A percentile compares a stretch with the other conserved stretches of the same genome.
Evolutionary conservation across 345 rosid genomes (phyloP).

Genomic region (Clausena lansium): DNA sequence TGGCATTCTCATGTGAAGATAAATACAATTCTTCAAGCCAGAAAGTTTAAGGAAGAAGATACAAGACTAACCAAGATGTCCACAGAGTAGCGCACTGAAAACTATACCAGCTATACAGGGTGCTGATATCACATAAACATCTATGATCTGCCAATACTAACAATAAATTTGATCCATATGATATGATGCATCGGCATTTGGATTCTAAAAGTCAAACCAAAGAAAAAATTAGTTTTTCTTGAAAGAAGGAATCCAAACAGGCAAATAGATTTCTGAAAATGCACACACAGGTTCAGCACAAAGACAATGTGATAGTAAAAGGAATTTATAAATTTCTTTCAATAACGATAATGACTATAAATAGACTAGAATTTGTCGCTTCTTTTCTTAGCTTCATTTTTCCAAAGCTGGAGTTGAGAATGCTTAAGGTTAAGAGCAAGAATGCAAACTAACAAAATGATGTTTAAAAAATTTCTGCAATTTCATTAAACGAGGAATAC

Average conservation of each 20-base stretch:
- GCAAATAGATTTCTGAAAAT: background rate
- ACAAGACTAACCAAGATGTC: background rate
- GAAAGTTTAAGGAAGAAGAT: background rate
- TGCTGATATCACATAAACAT: background rate
- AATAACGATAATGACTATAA: background rate
- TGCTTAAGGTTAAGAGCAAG: background rate
- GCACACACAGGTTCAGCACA: background rate
- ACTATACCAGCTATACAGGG: background rate
- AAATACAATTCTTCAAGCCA: background rate
- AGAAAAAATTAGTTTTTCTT: no score
- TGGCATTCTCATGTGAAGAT: background rate
- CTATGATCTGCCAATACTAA: background rate
- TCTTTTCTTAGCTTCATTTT: background rate
- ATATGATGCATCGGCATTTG: background rate
- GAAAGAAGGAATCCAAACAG: background rate
- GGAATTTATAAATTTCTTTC: background rate
- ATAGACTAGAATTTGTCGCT: background rate
- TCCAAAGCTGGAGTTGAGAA: background rate
- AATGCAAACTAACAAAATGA: background rate
- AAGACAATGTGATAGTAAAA: background rate
- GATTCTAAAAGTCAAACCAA: background rate
- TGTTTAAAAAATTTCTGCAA: background rate
- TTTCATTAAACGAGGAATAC: background rate
- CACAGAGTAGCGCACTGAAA: background rate
- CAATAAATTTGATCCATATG: background rate